Evolutionary conservation across 2,329 filamentous ascomycete species (phyloP).

Genomic region (Beauveria sp.): DNA sequence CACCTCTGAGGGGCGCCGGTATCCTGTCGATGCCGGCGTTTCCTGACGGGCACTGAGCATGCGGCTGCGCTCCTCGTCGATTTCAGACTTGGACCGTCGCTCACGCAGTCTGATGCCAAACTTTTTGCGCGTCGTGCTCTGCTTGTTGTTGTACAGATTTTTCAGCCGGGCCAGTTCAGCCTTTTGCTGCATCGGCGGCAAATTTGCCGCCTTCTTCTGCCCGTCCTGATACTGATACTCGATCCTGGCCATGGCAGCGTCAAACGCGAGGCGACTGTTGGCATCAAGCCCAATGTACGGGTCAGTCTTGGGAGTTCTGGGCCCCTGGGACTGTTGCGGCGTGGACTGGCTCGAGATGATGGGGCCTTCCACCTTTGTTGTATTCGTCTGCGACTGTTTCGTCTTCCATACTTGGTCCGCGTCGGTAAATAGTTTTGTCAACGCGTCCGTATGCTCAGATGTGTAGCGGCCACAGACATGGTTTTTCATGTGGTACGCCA

Average conservation of each 20-base stretch:
- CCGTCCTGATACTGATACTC: slow-evolving; percentile 28
- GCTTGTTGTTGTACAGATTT: slow-evolving; percentile 48
- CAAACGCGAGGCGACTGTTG: slow-evolving; percentile 14
- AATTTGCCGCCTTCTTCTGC: slow-evolving; percentile 33
- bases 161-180: slow-evolving; percentile 34
- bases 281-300: neutral
- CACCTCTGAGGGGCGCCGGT: neutral
- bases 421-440: neutral
- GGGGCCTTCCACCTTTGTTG: neutral
- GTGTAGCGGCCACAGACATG: slow-evolving; percentile 38
- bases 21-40: neutral
- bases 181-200: slow-evolving; percentile 25
- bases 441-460: slow-evolving; percentile 7
- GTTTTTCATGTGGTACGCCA: slow-evolving; percentile 37
- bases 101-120: slow-evolving; percentile 48
- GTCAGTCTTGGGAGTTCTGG: neutral
- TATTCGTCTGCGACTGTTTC: neutral
- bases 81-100: slow-evolving; percentile 38
- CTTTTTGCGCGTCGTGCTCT: slow-evolving; percentile 49
- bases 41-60: slow-evolving; percentile 17
- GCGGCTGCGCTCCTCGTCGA: slow-evolving; percentile 35
- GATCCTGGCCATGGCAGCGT: slow-evolving; percentile 21
- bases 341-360: neutral
- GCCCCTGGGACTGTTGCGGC: neutral
- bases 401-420: neutral